Evolutionary conservation across 2,329 filamentous ascomycete species (phyloP).

Genomic region (Blastomyces parvus): DNA sequence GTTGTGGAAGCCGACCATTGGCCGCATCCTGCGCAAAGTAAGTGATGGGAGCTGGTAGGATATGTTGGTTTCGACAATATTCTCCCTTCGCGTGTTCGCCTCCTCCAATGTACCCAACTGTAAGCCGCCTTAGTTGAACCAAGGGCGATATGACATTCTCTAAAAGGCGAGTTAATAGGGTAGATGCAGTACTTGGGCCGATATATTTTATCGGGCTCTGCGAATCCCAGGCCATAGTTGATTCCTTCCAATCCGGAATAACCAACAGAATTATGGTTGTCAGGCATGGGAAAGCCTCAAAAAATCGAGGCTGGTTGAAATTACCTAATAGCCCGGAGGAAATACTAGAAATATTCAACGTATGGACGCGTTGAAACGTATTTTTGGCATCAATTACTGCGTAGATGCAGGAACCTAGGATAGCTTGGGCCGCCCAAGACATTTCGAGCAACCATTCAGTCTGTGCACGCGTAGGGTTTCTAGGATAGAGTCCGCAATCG

Average conservation of each 20-base stretch:
- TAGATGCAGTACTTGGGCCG: conserved; percentile 44
- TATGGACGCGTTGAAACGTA: conserved; percentile 47
- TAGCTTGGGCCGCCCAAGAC: conserved; percentile 59
- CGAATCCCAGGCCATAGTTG: conserved; percentile 45
- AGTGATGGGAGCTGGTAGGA: conserved; percentile 49
- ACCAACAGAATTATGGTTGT: conserved; percentile 49
- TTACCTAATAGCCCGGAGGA: conserved; percentile 52
- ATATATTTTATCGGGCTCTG: conserved; percentile 43
- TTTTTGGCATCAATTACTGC: conserved; percentile 52
- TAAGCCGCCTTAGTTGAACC: conserved; percentile 47
- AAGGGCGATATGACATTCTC: conserved; percentile 41
- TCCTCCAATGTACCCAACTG: conserved; percentile 58
- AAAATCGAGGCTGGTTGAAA: conserved; percentile 51
- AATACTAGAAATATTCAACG: conserved; percentile 54
- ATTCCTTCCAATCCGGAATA: conserved; percentile 55
- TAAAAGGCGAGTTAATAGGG: conserved; percentile 46
- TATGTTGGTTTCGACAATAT: conserved; percentile 51
- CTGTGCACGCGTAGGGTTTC: conserved; percentile 51
- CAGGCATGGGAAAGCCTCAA: conserved; percentile 49
- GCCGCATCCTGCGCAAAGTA: conserved; percentile 13
- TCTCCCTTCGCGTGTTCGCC: conserved; percentile 57
- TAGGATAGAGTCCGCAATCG: conserved; percentile 40
- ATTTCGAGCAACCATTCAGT: conserved; percentile 60
- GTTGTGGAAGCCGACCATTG: conserved; percentile 1
- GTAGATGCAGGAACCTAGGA: conserved; percentile 58